Percentiles rank a stretch among this genome's conserved stretches.
These are phyloP conservation scores for Podaxis pistillaris DNA, from an alignment of 768 basidiomycete genomes.

Conservation along the genomic window DNA sequence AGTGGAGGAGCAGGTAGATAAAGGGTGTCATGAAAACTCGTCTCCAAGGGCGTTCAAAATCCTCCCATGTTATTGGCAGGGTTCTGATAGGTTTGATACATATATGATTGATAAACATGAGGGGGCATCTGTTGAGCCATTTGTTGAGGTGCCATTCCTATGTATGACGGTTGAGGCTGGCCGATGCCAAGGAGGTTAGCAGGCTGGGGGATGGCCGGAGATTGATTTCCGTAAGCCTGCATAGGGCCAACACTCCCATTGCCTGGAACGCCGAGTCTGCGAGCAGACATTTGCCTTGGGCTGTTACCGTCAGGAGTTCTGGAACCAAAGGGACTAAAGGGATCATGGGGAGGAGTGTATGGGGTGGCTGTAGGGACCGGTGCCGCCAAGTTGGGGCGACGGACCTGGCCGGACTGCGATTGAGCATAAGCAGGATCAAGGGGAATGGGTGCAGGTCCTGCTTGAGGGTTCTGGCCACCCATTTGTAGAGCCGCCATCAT, in stretches of 20 bases:
- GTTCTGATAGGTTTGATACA: constrained; percentile 78
- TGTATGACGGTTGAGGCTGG: constrained; percentile 65
- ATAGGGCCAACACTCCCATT: constrained; percentile 29
- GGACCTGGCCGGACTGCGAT: constrained; percentile 29
- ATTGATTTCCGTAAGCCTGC: constrained; percentile 54
- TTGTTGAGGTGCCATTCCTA: constrained; percentile 54
- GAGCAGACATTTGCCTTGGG: constrained; percentile 45
- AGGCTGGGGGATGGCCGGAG: constrained; percentile 58
- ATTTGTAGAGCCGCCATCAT: constrained; percentile 94
- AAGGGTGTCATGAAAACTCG: constrained; percentile 46
- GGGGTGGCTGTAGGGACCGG: constrained; percentile 28
- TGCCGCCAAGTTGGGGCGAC: constrained; percentile 28
- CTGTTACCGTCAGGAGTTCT: constrained; percentile 43
- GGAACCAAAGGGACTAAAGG: constrained; percentile 51
- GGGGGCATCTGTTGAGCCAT: constrained; percentile 60
- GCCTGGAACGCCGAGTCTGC: constrained; percentile 49
- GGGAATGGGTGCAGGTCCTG: constrained; percentile 53
- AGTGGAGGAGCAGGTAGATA: constrained; percentile 22
- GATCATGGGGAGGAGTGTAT: constrained; percentile 43
- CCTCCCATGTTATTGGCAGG: constrained; percentile 64
- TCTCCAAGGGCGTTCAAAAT: constrained; percentile 47
- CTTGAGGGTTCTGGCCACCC: constrained; percentile 85
- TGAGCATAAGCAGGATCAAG: constrained; percentile 63
- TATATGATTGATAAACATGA: constrained; percentile 77
- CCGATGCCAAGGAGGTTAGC: constrained; percentile 61